phyloP scores from a whole-genome alignment of 108 stramenopile genomes.

The Phaeodactylum tricornutum region DNA sequence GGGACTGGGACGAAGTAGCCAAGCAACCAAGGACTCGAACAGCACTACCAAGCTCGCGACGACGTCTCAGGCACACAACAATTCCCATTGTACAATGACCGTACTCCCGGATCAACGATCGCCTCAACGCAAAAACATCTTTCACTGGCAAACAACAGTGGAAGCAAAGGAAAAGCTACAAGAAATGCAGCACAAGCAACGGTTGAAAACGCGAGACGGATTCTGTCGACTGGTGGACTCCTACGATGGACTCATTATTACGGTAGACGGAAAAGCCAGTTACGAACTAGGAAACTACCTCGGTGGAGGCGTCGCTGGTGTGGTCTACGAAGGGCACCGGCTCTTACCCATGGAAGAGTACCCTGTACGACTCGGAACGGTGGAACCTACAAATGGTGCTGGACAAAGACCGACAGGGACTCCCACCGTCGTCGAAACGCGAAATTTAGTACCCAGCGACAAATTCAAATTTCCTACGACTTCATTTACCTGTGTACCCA shows the following conservation, averaged over 20 bases:
- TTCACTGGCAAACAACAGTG: conserved; percentile 15
- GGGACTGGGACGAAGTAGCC: too few species aligned
- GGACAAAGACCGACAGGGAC: neutral
- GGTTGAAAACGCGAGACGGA: conserved; percentile 48
- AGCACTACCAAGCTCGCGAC: too few species aligned
- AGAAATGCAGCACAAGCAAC: conserved; percentile 24
- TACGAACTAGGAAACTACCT: conserved; percentile 82
- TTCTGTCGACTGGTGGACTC: conserved; percentile 66
- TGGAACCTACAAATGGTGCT: neutral
- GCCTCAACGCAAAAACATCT: too few species aligned
- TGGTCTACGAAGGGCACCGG: conserved; percentile 78
- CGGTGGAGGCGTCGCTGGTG: conserved; percentile 82
- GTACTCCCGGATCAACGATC: too few species aligned
- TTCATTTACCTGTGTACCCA: neutral
- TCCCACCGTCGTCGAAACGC: neutral
- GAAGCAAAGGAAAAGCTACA: conserved; percentile 10
- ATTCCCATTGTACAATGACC: too few species aligned
- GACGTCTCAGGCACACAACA: too few species aligned
- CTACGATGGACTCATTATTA: conserved; percentile 74
- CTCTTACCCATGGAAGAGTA: conserved; percentile 67
- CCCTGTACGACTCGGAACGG: conserved; percentile 43
- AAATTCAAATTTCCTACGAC: too few species aligned
- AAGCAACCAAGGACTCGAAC: too few species aligned
- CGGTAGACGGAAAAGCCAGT: conserved; percentile 49
- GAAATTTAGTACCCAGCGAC: too few species aligned